Base-by-base conservation (phyloP, 1,284 basidiomycete genomes). In the Inonotus obliquus region DNA sequence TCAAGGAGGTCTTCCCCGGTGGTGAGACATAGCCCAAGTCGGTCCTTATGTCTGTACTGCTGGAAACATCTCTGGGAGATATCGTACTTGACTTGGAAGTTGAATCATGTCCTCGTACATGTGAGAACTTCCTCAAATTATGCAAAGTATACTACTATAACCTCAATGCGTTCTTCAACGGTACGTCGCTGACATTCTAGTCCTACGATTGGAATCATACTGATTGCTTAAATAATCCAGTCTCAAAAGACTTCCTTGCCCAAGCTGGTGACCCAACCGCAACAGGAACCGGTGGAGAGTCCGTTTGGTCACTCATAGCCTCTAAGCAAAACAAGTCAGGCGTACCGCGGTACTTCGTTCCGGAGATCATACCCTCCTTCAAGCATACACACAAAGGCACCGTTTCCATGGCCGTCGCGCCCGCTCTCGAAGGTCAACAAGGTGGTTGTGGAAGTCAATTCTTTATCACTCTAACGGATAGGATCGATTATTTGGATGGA, bases 91-190 rank as follows among this genome's bases (percentile, higher is more conserved):
- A 98, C 77, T 81, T 98, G 52, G 93, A 98, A 72, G 87, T 91
- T n/a, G 92, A 96, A 11, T 77, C 80, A 45, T 98, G 95, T 72
- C 96, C 96, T 0, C 87, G 84, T 71, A 92, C 89, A 38, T 94
- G 91, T 76, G 85, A 92, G 73, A 99, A 98, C 81, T 98, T 98
- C 72, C 84, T 99, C 65, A 98, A 99, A 74, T 81, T 99, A 59
- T 98, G 95, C 78, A 96, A 96, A 78, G 81, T 92, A 64, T 97
- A 98, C 74, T 96, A 96, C 73, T 98, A 97, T 79, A 96, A 94
- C 72, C 78, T 97, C 66, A 92, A 94, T 72, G 92, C 94, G 0
- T 98, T 99, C 79, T 97, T 97, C 81, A 97, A 98, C 76, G 92
- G 94, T 94, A 65, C 60, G 86, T 74, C 44, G 13, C 63, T 41